phyloP scores from a whole-genome alignment of 2,329 filamentous ascomycete species.

The Emmonsia crescens region DNA sequence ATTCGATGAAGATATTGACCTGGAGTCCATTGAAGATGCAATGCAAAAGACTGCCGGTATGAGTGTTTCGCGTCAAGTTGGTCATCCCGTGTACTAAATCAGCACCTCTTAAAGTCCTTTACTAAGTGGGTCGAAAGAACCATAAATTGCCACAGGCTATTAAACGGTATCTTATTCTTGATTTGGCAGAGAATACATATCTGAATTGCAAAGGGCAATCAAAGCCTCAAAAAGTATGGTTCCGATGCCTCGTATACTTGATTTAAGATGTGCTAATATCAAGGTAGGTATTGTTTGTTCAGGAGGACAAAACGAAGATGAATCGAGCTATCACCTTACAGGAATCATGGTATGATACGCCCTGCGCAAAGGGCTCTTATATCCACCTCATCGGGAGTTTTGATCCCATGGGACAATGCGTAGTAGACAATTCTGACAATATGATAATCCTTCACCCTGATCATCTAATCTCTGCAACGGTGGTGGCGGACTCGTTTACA shows the following conservation, averaged over 20 bases:
- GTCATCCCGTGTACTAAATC: constrained; percentile 29
- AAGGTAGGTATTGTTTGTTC: constrained; percentile 63
- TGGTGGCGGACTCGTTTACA: constrained; percentile 90
- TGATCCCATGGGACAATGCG: constrained; percentile 56
- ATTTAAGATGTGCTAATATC: constrained; percentile 7
- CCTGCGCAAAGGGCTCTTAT: constrained; percentile 61
- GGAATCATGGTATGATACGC: constrained; percentile 77
- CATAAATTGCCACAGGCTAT: constrained; percentile 58
- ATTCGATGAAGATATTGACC: constrained; percentile 59
- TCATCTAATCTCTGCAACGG: constrained; percentile 87
- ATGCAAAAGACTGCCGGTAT: constrained; percentile 48
- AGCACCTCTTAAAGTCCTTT: constrained; percentile 20
- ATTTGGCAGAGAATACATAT: constrained; percentile 60
- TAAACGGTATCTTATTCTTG: constrained; percentile 74
- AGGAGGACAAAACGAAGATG: constrained; percentile 60
- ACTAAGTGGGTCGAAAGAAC: constrained; percentile 56
- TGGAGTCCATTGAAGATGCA: constrained; percentile 51
- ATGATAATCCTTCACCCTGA: constrained; percentile 90
- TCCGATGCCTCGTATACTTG: constrained; percentile 15
- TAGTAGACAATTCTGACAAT: constrained; percentile 71
- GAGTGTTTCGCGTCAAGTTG: constrained; percentile 59
- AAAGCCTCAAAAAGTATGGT: constrained; percentile 59
- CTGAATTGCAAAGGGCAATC: constrained; percentile 49
- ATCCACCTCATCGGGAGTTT: constrained; percentile 82
- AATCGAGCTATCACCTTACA: constrained; percentile 63